A percentile compares a stretch with the other conserved stretches of the same genome.
Conservation (phyloP, 2,329 filamentous ascomycete species). For the Chaetomium sp. region DNA sequence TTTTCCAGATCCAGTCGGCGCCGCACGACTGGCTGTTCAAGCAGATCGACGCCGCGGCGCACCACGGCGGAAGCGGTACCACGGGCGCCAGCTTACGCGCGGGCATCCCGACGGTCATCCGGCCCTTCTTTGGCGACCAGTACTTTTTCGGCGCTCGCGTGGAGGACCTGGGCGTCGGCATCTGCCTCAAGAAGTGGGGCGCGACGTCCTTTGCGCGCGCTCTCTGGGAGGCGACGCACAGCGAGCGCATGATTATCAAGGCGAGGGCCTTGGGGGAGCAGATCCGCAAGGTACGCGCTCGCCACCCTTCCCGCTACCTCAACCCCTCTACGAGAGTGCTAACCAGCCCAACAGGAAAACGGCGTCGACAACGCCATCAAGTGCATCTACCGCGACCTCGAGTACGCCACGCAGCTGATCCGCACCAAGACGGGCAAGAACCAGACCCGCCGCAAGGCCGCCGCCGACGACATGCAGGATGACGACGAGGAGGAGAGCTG, state of each 20-base stretch:
- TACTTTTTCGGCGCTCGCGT: slow-evolving; percentile 92
- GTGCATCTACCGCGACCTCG: slow-evolving; percentile 89
- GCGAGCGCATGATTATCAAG: slow-evolving; percentile 87
- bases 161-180: slow-evolving; percentile 89
- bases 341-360: slow-evolving; percentile 63
- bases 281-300: slow-evolving; percentile 74
- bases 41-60: slow-evolving; percentile 90
- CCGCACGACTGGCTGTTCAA: slow-evolving; percentile 97
- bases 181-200: slow-evolving; percentile 86
- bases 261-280: slow-evolving; percentile 79
- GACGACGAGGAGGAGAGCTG: slow-evolving; percentile 80
- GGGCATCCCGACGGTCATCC: slow-evolving; percentile 90
- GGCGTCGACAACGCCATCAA: slow-evolving; percentile 91
- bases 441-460: slow-evolving; percentile 38
- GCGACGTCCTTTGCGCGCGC: slow-evolving; percentile 82
- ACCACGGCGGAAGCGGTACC: slow-evolving; percentile 93
- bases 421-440: slow-evolving; percentile 63
- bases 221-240: slow-evolving; percentile 88
- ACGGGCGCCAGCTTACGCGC: slow-evolving; percentile 91
- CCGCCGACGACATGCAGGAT: slow-evolving; percentile 41
- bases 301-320: background rate
- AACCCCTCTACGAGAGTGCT: background rate
- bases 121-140: slow-evolving; percentile 97
- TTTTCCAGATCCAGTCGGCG: slow-evolving; percentile 84
- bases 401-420: slow-evolving; percentile 85